Evolutionary conservation across 2,329 filamentous ascomycete genomes (phyloP).

Genomic region (Helotiales sp.): DNA sequence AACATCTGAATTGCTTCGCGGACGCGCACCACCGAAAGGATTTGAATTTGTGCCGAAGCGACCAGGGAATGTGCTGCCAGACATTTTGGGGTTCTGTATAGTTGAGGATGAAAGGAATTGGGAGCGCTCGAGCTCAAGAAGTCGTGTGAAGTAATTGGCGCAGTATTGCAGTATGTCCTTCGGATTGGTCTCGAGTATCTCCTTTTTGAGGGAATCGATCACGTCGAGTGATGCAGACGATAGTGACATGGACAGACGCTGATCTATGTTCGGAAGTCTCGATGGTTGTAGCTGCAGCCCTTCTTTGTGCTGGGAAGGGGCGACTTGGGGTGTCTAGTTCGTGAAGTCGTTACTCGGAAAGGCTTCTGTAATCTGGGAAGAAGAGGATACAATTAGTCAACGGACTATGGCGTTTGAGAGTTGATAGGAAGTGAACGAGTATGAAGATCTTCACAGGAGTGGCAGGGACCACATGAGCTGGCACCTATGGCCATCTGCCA

Average conservation of each 20-base stretch:
- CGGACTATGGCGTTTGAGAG: background rate
- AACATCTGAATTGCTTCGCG: slow-evolving; percentile 30
- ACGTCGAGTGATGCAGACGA: slow-evolving; percentile 59
- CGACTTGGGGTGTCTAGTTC: background rate
- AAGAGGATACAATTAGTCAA: background rate
- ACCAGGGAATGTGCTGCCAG: slow-evolving; percentile 75
- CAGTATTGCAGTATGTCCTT: slow-evolving; percentile 69
- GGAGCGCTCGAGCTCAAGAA: slow-evolving; percentile 64
- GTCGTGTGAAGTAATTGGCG: slow-evolving; percentile 65
- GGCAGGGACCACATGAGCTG: background rate
- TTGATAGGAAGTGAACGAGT: background rate
- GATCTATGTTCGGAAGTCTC: background rate
- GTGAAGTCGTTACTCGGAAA: background rate
- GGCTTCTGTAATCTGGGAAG: background rate
- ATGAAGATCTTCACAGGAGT: background rate
- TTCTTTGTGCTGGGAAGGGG: background rate
- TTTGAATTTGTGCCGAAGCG: slow-evolving; percentile 67
- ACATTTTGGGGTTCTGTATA: slow-evolving; percentile 53
- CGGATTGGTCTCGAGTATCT: slow-evolving; percentile 58
- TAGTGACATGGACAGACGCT: slow-evolving; percentile 42
- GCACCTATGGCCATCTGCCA: background rate
- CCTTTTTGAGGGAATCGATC: slow-evolving; percentile 62
- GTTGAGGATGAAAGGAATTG: slow-evolving; percentile 52
- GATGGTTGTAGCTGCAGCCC: background rate
- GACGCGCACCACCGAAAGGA: slow-evolving; percentile 62